Percentiles rank a stretch among this genome's conserved stretches.
These are phyloP conservation scores for Areca catechu DNA, from an alignment of 176 grass and related monocot species.

Conservation along the genomic window DNA sequence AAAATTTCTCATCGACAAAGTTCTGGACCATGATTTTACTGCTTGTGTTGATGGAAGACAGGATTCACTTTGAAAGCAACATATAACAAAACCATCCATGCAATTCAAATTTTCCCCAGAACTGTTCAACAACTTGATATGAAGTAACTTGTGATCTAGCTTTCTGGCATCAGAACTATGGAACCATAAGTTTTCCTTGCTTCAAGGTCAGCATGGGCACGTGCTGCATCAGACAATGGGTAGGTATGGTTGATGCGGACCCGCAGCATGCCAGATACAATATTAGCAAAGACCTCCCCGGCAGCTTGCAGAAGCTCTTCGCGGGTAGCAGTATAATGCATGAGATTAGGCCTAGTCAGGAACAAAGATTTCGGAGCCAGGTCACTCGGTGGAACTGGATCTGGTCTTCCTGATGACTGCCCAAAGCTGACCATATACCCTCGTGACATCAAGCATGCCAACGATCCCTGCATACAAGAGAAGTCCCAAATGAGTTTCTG, in stretches of 20 bases:
- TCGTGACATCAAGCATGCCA: constrained; percentile 27
- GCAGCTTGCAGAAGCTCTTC: constrained; percentile 39
- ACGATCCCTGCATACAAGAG: constrained; percentile 28
- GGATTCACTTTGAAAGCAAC: no score
- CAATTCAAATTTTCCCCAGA: no score
- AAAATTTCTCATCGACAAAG: no score
- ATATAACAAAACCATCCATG: no score
- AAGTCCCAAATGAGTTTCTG: background rate
- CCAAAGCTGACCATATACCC: constrained; percentile 60
- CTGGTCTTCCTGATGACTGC: constrained; percentile 43
- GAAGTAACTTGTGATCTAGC: constrained; percentile 2
- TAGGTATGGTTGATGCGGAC: constrained; percentile 45
- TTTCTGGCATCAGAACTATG: constrained; percentile 36
- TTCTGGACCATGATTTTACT: no score
- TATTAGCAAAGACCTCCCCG: constrained; percentile 31
- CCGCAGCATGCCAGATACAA: constrained; percentile 18
- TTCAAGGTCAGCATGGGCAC: constrained; percentile 40
- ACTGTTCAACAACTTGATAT: no score
- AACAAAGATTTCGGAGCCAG: constrained; percentile 46
- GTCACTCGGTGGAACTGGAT: constrained; percentile 32
- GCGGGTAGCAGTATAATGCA: constrained; percentile 39
- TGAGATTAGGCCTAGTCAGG: constrained; percentile 42
- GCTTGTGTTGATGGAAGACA: no score
- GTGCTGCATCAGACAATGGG: constrained; percentile 39
- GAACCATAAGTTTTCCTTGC: constrained; percentile 50